Base-by-base conservation (phyloP, 495 filamentous ascomycete species). In the Echria macrotheca region DNA sequence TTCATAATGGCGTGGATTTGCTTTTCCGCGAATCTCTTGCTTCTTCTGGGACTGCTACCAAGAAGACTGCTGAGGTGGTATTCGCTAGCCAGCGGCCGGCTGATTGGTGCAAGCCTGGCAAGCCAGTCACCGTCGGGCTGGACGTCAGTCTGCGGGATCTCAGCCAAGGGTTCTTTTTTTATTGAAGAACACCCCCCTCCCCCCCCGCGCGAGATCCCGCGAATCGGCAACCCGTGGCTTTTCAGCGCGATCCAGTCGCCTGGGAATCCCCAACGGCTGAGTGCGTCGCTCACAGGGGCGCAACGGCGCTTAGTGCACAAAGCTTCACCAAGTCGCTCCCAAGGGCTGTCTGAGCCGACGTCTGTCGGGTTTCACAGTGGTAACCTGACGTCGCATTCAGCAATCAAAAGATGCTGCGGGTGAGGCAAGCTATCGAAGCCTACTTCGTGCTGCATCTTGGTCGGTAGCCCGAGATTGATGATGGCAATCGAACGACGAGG, bases 211-310 rank as follows among this genome's bases (percentile, higher is more conserved):
- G n/a, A n/a, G n/a, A n/a, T n/a, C n/a, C n/a, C n/a, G n/a, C n/a
- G n/a, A n/a, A n/a, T n/a, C n/a, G n/a, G n/a, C n/a, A n/a, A n/a
- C n/a, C n/a, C n/a, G 62, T 63, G 62, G 62, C 62, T 65, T n/a
- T n/a, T 65, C 55, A 55, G 40, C 44, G 52, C 31, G 61, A 60
- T 52, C 64, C 64, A 57, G 57, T 42, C 53, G 49, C 59, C 50
- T 64, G 60, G 61, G 61, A 58, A 41, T 44, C 54, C 55, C 64
- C 49, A 51, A 57, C 61, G 59, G 61, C 57, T 65, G 59, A 64
- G 59, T 52, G 60, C 64, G 60, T 47, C 31, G 36, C 41, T 49
- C n/a, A n/a, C n/a, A 50, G 60, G 60, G 60, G 54, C 57, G 51
- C 50, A 62, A 62, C 56, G 59, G 56, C 59, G 59, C 56, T 44